Base-by-base conservation (phyloP, 345 rosid genomes). In the Hibiscus syriacus region DNA sequence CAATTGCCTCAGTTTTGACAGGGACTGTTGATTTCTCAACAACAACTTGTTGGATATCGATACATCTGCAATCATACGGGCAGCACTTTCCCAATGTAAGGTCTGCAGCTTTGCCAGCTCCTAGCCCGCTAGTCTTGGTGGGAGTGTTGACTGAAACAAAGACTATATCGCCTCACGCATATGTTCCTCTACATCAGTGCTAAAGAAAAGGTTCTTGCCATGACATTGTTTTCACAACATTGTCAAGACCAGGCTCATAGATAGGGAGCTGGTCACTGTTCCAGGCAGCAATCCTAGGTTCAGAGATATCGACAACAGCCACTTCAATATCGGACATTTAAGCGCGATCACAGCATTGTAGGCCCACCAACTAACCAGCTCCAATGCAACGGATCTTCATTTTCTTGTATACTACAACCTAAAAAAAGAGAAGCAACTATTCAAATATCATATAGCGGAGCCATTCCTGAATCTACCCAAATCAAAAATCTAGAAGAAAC, bases 321-420 rank as follows among this genome's bases (percentile, higher is more conserved):
- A n/a, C n/a, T n/a, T 91, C 91, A 75, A 92, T 80, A 8, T 82
- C 72, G 98, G 94, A 77, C 98, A 92, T 79, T 92, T 92, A 0
- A 87, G 84, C n/a, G 98, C 98, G 70, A 92, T 92, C 59, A 92
- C 92, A 0, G 97, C 97, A 91, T 91, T 50, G 97, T 89, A 3
- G 97, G 97, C 53, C 97, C 98, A 12, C 98, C 98, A 0, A 92
- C 98, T 92, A 92, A 12, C 98, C 98, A 55, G 98, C 98, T 77
- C 98, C 98, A 56, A 92, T 92, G 75, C 98, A 92, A 64, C 96
- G 89, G 74, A 92, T 84, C 87, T 92, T 92, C 98, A 92, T 92
- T 75, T 79, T 82, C 63, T 57, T 74, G 32, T 38, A 32, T 20
- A 19, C 36, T 27, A 22, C 22, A 43, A 43, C 38, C 64, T 23